Evolutionary conservation across 495 filamentous ascomycete species (phyloP), one percentile per base, ranked within the genome.

Genomic region (Penicillium bovifimosum): DNA sequence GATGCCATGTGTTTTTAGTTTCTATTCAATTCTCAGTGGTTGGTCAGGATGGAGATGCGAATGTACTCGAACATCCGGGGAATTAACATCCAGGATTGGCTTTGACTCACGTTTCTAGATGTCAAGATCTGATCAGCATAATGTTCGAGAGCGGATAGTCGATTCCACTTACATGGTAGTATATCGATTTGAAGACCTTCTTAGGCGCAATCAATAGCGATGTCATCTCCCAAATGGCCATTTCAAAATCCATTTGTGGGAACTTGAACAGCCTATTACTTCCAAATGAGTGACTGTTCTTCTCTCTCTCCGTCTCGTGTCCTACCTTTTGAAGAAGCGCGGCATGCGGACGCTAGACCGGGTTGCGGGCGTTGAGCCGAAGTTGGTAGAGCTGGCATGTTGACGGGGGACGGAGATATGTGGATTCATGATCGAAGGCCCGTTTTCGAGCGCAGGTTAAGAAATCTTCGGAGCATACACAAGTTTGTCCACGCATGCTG

Each of bases 181-280:
- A 88, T 61, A 88, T 86, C 26, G 82, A 84, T 55, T 85, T 71
- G 64, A 89, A 88, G 47, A 89, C 86, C 61, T 86, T 87, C 72
- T 88, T 88, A 0, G 86, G 86, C 33, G 85, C 83, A 55, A 87
- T 82, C 56, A 89, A 74, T 44, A 89, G 72, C 50, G 76, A 79
- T 47, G 81, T 85, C 86, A 89, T 89, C 67, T 89, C 86, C 86
- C 86, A 89, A 55, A 86, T 81, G 9, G 86, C 86, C 81, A 87
- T 86, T 54, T 85, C 81, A 68, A 85, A 85, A 64, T 85, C 81
- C 81, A 85, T 85, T 54, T 85, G 81, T 17, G 81, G 81, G 56
- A 84, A 84, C 61, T 85, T 85, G 69, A 84, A 83, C 45, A 85
- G 64, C 42, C 81, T 80, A n/a, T 29, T 47, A 7, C 10, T 6